Conservation (phyloP, 2,329 filamentous ascomycete species). For the Colletotrichum theobromicola region DNA sequence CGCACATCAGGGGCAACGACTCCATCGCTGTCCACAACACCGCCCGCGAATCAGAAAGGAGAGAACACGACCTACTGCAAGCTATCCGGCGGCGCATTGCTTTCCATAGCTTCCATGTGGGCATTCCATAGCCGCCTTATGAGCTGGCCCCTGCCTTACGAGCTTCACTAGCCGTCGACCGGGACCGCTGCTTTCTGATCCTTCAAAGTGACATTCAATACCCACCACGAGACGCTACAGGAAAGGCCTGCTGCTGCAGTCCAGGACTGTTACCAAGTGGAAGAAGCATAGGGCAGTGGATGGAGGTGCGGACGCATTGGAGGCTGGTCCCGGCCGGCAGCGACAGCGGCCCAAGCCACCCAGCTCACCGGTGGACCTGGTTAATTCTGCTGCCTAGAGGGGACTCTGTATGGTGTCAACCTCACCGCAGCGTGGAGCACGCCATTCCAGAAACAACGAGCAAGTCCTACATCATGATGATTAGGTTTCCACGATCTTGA, state of each 20-base stretch:
- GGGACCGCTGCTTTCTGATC: slow-evolving; percentile 2
- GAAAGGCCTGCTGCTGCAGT: background rate
- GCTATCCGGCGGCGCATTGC: background rate
- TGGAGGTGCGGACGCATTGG: background rate
- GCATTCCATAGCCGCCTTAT: background rate
- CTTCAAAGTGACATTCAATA: background rate
- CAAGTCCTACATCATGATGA: background rate
- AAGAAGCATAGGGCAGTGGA: background rate
- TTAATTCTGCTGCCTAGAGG: slow-evolving; percentile 18
- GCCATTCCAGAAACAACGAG: background rate
- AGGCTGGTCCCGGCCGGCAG: slow-evolving; percentile 4
- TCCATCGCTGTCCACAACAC: background rate
- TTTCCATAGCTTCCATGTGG: slow-evolving; percentile 10
- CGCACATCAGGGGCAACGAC: background rate
- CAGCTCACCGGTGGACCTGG: background rate
- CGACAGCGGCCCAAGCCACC: slow-evolving; percentile 8
- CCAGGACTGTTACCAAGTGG: background rate
- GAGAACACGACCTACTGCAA: background rate
- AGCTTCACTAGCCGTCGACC: background rate
- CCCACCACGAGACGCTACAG: background rate
- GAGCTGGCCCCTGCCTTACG: background rate
- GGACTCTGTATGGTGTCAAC: background rate
- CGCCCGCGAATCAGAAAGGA: background rate
- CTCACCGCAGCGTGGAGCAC: background rate
- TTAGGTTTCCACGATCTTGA: background rate